Percentiles rank a stretch among this genome's conserved stretches.
These are phyloP conservation scores for Aspergillus cavernicola DNA, from an alignment of 495 filamentous ascomycete species.

Conservation along the genomic window DNA sequence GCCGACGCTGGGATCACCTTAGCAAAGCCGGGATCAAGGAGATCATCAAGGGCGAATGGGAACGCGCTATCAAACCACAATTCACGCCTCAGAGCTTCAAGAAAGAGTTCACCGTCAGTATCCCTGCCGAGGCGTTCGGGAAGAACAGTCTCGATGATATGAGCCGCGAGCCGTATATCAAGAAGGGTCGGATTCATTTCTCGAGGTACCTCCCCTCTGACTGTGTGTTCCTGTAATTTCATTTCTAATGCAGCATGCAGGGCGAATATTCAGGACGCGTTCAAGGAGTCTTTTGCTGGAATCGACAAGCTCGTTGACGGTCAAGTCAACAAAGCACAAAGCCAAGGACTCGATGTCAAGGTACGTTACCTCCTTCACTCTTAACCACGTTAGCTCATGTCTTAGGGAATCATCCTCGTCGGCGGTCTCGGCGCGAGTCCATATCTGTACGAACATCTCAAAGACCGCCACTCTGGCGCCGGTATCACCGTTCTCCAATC, in stretches of 20 bases:
- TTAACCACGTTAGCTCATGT: neutral
- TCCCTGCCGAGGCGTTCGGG: constrained; percentile 7
- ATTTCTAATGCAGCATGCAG: neutral
- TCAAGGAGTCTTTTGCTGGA: constrained; percentile 2
- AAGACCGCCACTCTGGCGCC: neutral
- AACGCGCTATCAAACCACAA: constrained; percentile 7
- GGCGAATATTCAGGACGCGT: constrained; percentile 7
- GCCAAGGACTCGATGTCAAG: constrained; percentile 3
- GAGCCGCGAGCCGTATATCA: constrained; percentile 9
- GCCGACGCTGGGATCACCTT: constrained; percentile 9
- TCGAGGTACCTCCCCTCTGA: neutral
- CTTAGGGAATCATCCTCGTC: constrained; percentile 8
- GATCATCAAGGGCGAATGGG: constrained; percentile 12
- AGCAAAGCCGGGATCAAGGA: constrained; percentile 11
- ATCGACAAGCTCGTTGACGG: constrained; percentile 3
- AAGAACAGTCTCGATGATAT: constrained; percentile 7
- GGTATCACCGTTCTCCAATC: constrained; percentile 6
- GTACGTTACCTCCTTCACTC: neutral
- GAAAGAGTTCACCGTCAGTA: constrained; percentile 7
- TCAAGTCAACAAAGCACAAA: constrained; percentile 2
- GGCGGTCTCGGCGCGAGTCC: constrained; percentile 10
- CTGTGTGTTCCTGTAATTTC: neutral
- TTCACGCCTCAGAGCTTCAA: constrained; percentile 5
- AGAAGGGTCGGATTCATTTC: constrained; percentile 10
- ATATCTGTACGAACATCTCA: constrained; percentile 9